Evolutionary conservation across 352 stramenopile genomes (phyloP).

Genomic region (Pythium dissotocum): DNA sequence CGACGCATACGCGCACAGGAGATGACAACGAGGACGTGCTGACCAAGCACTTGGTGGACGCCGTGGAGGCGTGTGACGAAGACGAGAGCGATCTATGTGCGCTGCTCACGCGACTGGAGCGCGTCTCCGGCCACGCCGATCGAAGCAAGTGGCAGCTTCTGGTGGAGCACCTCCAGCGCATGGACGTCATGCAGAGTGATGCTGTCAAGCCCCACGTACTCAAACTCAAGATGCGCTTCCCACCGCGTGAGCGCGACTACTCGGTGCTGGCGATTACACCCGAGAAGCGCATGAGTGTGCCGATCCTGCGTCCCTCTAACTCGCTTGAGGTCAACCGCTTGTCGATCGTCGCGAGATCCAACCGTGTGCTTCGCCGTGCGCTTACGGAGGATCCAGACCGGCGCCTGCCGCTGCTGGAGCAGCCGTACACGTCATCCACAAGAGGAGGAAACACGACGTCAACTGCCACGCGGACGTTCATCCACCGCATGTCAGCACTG

Average conservation of each 20-base stretch:
- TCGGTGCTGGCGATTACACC: neutral
- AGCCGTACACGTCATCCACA: neutral
- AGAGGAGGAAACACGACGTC: slow-evolving; percentile 1
- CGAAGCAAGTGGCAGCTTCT: slow-evolving; percentile 12
- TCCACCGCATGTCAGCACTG: slow-evolving; percentile 12
- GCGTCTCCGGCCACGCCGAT: neutral
- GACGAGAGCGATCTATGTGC: slow-evolving; percentile 3
- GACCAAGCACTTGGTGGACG: neutral
- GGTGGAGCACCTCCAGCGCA: slow-evolving; percentile 2
- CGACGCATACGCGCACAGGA: neutral
- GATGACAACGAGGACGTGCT: neutral
- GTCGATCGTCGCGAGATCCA: neutral
- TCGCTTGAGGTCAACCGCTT: slow-evolving; percentile 3
- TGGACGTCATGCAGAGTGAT: neutral
- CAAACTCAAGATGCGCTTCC: slow-evolving; percentile 10
- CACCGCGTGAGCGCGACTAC: neutral
- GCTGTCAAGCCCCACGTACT: slow-evolving; percentile 8
- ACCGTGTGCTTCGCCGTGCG: slow-evolving; percentile 11
- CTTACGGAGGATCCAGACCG: slow-evolving; percentile 15
- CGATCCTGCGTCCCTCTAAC: slow-evolving; percentile 9
- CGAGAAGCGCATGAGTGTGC: slow-evolving; percentile 16
- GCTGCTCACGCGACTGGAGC: slow-evolving; percentile 12
- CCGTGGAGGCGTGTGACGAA: slow-evolving; percentile 8
- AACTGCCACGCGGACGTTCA: slow-evolving; percentile 11
- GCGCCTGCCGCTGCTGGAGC: slow-evolving; percentile 17